Conservation (phyloP, 1,284 basidiomycete species). For the Coniferiporia sulphurascens region DNA sequence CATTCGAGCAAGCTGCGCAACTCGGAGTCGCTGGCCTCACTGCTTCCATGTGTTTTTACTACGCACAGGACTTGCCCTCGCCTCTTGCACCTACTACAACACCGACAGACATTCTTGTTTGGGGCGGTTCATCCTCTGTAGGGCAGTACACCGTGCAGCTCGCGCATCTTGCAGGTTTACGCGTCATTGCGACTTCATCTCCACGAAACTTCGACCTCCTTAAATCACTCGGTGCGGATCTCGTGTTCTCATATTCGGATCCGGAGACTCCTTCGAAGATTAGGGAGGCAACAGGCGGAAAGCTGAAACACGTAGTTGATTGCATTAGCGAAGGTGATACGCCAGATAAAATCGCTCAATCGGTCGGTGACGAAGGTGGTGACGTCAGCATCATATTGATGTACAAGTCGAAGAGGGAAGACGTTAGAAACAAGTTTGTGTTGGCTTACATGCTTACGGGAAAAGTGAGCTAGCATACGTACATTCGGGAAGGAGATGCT, state of each 20-base stretch:
- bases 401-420: constrained; percentile 1
- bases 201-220: constrained; percentile 33
- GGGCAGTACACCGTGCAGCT: constrained; percentile 41
- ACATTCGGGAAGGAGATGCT: neutral
- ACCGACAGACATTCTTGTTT: constrained; percentile 30
- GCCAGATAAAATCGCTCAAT: constrained; percentile 9
- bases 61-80: constrained; percentile 21
- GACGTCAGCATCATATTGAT: neutral
- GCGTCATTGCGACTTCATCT: constrained; percentile 37
- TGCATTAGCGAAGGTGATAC: constrained; percentile 22
- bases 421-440: constrained; percentile 20
- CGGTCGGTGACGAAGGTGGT: constrained; percentile 10
- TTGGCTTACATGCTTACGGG: constrained; percentile 25
- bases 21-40: constrained; percentile 24
- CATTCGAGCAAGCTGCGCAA: constrained; percentile 29
- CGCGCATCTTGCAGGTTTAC: constrained; percentile 29
- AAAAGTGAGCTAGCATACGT: neutral
- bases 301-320: constrained; percentile 22
- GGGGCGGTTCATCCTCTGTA: constrained; percentile 37
- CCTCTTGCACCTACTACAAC: constrained; percentile 17
- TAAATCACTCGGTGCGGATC: constrained; percentile 29
- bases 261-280: constrained; percentile 15
- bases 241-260: constrained; percentile 24
- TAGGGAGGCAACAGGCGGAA: constrained; percentile 13
- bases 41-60: constrained; percentile 23